Percentiles rank a stretch among this genome's conserved stretches.
phyloP scores from a whole-genome alignment of 1,139 yeast species.

The Trichomonascaceae sp. region DNA sequence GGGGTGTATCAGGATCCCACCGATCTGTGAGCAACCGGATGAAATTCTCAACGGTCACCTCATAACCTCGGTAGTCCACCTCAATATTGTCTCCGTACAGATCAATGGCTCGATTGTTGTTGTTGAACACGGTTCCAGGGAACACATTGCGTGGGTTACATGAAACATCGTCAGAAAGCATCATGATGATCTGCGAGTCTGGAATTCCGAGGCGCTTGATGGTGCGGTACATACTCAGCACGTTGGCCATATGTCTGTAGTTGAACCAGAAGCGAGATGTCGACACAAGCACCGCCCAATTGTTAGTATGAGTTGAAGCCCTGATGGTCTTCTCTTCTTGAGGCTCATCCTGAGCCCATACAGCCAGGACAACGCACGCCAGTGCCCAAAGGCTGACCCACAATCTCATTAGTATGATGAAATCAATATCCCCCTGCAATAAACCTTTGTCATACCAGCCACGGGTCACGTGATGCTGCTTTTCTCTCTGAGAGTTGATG shows the following conservation, averaged over 20 bases:
- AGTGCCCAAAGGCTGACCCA: no score
- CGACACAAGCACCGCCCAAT: constrained; percentile 73
- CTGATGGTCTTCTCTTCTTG: no score
- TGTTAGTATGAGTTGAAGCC: constrained; percentile 14
- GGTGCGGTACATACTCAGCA: constrained; percentile 83
- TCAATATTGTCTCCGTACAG: constrained; percentile 89
- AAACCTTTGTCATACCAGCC: no score
- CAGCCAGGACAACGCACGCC: no score
- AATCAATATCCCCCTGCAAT: no score
- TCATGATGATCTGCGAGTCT: constrained; percentile 88
- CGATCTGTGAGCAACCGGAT: constrained; percentile 81
- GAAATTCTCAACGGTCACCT: constrained; percentile 94
- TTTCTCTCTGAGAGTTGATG: no score
- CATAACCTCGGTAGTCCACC: constrained; percentile 95
- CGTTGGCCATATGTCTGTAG: constrained; percentile 96
- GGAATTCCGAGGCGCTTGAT: constrained; percentile 95
- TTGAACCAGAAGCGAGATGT: constrained; percentile 98
- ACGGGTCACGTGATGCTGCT: no score
- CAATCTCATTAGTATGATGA: no score
- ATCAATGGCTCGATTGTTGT: constrained; percentile 87
- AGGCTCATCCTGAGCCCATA: no score
- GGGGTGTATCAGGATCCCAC: constrained; percentile 89
- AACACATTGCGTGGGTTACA: constrained; percentile 93
- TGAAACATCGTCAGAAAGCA: constrained; percentile 95
- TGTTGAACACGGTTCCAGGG: constrained; percentile 93